Evolutionary conservation across 2,329 filamentous ascomycete genomes (phyloP), one percentile per base, ranked within the genome.

Genomic region (Pseudofabraea citricarpa): DNA sequence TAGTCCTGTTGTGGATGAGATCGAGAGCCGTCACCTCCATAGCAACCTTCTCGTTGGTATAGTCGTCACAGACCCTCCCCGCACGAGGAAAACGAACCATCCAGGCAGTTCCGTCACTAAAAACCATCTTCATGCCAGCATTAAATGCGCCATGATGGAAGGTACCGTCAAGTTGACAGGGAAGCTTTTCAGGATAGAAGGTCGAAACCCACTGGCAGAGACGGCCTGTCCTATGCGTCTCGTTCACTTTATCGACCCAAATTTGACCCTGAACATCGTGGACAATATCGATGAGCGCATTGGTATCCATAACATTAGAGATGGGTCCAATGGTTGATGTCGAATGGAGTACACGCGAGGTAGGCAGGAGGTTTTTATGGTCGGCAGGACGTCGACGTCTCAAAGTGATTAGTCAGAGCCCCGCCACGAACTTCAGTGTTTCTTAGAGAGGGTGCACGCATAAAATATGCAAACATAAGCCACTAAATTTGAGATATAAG

Each of bases 191-290:
- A 22, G 57, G 54, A 56, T 65, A 56, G 41, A 64, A 63, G 40
- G 56, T 59, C 22, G 60, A 65, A 24, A 63, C 57, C 62, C 61
- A 65, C 29, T n/a, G n/a, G n/a, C n/a, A n/a, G n/a, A n/a, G n/a
- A n/a, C n/a, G n/a, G n/a, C n/a, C n/a, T n/a, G n/a, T n/a, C n/a
- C n/a, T n/a, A n/a, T n/a, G n/a, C n/a, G n/a, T n/a, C n/a, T n/a
- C n/a, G n/a, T n/a, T n/a, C n/a, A n/a, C n/a, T n/a, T n/a, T n/a
- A n/a, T n/a, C n/a, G n/a, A n/a, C n/a, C n/a, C n/a, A n/a, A n/a
- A n/a, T n/a, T n/a, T n/a, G n/a, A n/a, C n/a, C n/a, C n/a, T n/a
- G n/a, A n/a, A n/a, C n/a, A n/a, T n/a, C n/a, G n/a, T n/a, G n/a
- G n/a, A n/a, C n/a, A n/a, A 27, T 7, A 27, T 27, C 24, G 24